phyloP scores from a whole-genome alignment of 257 asterid species.

The Asclepias syriaca region DNA sequence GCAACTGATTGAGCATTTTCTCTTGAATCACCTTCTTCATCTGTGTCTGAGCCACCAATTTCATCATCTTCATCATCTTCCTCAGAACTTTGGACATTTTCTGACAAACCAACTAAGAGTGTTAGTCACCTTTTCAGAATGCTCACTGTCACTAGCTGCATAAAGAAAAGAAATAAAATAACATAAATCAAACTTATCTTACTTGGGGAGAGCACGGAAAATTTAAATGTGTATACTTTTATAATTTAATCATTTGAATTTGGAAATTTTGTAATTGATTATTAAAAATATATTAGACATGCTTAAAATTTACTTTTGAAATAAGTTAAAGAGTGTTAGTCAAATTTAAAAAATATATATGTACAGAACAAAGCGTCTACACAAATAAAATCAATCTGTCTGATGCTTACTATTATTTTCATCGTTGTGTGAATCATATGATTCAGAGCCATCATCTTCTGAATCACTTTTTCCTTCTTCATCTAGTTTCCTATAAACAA shows the following conservation, averaged over 20 bases:
- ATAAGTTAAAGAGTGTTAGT: too few relatives aligned
- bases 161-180: not conserved
- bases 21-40: constrained; percentile 41
- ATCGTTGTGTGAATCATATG: constrained; percentile 31
- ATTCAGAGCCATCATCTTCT: constrained; percentile 40
- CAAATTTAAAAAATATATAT: too few relatives aligned
- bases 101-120: constrained; percentile 19
- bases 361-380: too few relatives aligned
- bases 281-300: too few relatives aligned
- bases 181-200: not conserved
- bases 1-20: constrained; percentile 26
- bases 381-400: not conserved
- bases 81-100: constrained; percentile 36
- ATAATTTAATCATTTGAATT: too few relatives aligned
- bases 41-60: constrained; percentile 43
- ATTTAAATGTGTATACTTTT: too few relatives aligned
- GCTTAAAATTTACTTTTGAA: too few relatives aligned
- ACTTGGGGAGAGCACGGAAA: not conserved
- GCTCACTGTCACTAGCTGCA: constrained; percentile 38
- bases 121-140: constrained; percentile 23
- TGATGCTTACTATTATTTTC: constrained; percentile 28
- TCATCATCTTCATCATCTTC: constrained; percentile 35
- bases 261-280: too few relatives aligned
- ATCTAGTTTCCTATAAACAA: constrained; percentile 52
- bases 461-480: constrained; percentile 58